Conservation (phyloP, 139 green algal genomes). For the Coelastrella sp. region DNA sequence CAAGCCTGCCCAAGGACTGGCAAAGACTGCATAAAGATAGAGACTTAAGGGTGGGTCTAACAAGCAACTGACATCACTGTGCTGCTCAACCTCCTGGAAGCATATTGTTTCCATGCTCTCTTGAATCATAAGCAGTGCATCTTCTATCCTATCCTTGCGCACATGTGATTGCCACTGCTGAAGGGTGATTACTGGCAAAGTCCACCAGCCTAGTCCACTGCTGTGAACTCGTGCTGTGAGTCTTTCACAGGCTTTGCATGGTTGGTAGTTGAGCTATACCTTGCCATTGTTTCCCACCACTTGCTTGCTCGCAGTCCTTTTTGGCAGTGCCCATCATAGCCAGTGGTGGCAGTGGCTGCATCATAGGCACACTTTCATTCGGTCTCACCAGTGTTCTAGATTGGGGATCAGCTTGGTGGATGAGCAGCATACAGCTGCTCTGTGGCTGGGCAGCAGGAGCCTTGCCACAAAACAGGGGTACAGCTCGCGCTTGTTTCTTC, state of each 20-base stretch:
- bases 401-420: slow-evolving; percentile 58
- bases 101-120: neutral
- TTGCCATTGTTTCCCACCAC: neutral
- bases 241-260: neutral
- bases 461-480: slow-evolving; percentile 47
- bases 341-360: slow-evolving; percentile 38
- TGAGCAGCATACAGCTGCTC: slow-evolving; percentile 48
- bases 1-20: slow-evolving; percentile 36
- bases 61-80: neutral
- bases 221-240: too few relatives aligned
- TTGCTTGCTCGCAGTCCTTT: slow-evolving; percentile 29
- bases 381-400: slow-evolving; percentile 29
- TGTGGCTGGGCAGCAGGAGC: slow-evolving; percentile 59
- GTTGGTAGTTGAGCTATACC: neutral
- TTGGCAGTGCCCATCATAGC: slow-evolving; percentile 46
- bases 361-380: slow-evolving; percentile 53
- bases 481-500: slow-evolving; percentile 51
- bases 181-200: too few relatives aligned
- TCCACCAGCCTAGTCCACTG: too few relatives aligned
- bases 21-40: slow-evolving; percentile 24
- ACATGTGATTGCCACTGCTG: too few relatives aligned
- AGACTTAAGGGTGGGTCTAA: slow-evolving; percentile 26
- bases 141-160: too few relatives aligned
- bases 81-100: neutral
- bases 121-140: neutral